Evolutionary conservation across 345 rosid genomes (phyloP).

Genomic region (Leavenworthia alabamica): DNA sequence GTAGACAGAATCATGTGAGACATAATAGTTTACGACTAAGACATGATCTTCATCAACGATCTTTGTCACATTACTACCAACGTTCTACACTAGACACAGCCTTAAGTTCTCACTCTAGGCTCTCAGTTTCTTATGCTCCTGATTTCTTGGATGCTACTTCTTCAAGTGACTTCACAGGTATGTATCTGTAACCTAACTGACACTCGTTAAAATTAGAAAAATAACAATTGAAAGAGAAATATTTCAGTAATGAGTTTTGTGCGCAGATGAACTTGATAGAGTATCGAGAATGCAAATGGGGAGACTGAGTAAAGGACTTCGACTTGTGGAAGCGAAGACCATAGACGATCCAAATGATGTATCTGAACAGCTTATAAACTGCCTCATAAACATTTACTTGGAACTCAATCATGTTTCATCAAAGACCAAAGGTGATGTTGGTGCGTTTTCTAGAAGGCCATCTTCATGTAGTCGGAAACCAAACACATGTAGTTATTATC

Average conservation of each 20-base stretch:
- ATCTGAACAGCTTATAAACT: conserved; percentile 65
- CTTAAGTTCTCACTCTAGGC: conserved; percentile 41
- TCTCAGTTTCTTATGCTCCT: conserved; percentile 46
- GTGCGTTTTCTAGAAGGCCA: conserved; percentile 8
- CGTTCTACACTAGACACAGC: conserved; percentile 33
- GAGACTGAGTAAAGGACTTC: conserved; percentile 34
- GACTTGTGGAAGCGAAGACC: conserved; percentile 30
- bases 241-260: conserved; percentile 14
- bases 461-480: conserved; percentile 24
- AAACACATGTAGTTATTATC: conserved; percentile 24
- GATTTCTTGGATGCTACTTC: conserved; percentile 43
- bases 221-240: too few species aligned
- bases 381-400: conserved; percentile 63
- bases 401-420: conserved; percentile 47
- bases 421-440: conserved; percentile 34
- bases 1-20: conserved; percentile 29
- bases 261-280: conserved; percentile 37
- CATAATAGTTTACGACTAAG: conserved; percentile 20
- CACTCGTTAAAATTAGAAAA: too few species aligned
- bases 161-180: conserved; percentile 44
- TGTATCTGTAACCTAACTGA: too few species aligned
- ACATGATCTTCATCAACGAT: conserved; percentile 34
- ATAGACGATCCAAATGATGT: conserved; percentile 59
- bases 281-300: conserved; percentile 39
- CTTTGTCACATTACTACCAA: conserved; percentile 47